Evolutionary conservation across 306 rosid genomes (phyloP).

Genomic region (Fagus crenata): DNA sequence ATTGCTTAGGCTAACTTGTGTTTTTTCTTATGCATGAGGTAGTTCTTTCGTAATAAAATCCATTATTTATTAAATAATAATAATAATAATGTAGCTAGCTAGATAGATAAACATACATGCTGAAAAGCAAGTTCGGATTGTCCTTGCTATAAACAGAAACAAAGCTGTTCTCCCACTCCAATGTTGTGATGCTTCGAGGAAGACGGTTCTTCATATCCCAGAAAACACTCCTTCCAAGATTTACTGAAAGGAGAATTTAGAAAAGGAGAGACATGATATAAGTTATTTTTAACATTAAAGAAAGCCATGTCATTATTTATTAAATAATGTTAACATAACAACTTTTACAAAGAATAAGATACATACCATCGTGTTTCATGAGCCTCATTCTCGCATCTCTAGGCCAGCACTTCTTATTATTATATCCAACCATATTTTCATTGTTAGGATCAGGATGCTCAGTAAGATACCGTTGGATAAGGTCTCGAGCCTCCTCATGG

Average conservation of each 20-base stretch:
- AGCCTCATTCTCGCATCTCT: constrained; percentile 99
- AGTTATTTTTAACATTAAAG: not conserved
- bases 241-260: constrained; percentile 52
- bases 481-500: constrained; percentile 98
- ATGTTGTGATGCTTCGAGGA: constrained; percentile 95
- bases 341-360: not conserved
- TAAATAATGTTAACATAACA: not conserved
- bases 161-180: constrained; percentile 99
- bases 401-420: constrained; percentile 99
- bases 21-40: too few relatives aligned
- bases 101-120: constrained; percentile 61
- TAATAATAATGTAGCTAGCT: not conserved
- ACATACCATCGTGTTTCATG: constrained; percentile 93
- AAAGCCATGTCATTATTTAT: not conserved
- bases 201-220: constrained; percentile 99
- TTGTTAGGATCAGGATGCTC: constrained; percentile 99
- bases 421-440: constrained; percentile 99
- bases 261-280: constrained; percentile 10
- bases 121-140: constrained; percentile 95
- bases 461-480: constrained; percentile 93
- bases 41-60: too few relatives aligned
- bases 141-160: constrained; percentile 99
- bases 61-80: too few relatives aligned
- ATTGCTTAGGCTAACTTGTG: too few relatives aligned
- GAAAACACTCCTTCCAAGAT: constrained; percentile 98